Conservation (phyloP, 2,329 filamentous ascomycete species). For the Magnaporthiopsis rhizophila region DNA sequence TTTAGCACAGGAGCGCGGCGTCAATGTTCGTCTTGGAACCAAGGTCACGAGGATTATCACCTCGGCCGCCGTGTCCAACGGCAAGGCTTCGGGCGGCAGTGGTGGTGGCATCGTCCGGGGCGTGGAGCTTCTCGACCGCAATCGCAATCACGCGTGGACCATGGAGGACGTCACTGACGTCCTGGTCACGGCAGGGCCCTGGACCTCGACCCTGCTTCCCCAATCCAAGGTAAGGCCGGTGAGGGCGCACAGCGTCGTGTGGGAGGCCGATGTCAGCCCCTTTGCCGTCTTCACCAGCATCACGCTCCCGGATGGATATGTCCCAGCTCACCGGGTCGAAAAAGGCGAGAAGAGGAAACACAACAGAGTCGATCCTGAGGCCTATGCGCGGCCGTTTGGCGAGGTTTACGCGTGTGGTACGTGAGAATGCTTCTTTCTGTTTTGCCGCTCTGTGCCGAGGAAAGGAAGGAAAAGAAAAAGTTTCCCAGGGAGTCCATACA, state of each 20-base stretch:
- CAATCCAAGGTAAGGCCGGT: constrained; percentile 48
- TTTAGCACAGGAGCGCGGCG: constrained; percentile 63
- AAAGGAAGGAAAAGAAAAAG: not conserved
- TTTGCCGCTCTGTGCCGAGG: not conserved
- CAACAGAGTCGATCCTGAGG: constrained; percentile 69
- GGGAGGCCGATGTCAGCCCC: constrained; percentile 56
- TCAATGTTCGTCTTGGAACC: constrained; percentile 57
- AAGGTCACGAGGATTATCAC: constrained; percentile 60
- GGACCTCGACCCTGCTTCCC: constrained; percentile 54
- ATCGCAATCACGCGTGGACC: constrained; percentile 24
- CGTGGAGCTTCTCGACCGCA: constrained; percentile 51
- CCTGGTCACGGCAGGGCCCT: constrained; percentile 50
- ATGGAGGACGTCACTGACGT: constrained; percentile 44
- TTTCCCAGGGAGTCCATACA: not conserved
- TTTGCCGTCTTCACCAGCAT: constrained; percentile 86
- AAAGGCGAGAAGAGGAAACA: constrained; percentile 45
- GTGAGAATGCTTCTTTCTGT: constrained; percentile 13
- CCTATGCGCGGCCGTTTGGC: constrained; percentile 81
- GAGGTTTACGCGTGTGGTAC: constrained; percentile 88
- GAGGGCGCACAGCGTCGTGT: constrained; percentile 59
- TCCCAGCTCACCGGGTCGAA: constrained; percentile 39
- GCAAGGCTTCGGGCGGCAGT: constrained; percentile 23
- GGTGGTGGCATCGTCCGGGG: constrained; percentile 33
- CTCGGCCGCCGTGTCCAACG: constrained; percentile 18
- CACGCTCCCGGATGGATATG: constrained; percentile 57